Evolutionary conservation across 2,329 filamentous ascomycete genomes (phyloP), one percentile per base, ranked within the genome.

Genomic region (Coccinonectria pachysandricola): DNA sequence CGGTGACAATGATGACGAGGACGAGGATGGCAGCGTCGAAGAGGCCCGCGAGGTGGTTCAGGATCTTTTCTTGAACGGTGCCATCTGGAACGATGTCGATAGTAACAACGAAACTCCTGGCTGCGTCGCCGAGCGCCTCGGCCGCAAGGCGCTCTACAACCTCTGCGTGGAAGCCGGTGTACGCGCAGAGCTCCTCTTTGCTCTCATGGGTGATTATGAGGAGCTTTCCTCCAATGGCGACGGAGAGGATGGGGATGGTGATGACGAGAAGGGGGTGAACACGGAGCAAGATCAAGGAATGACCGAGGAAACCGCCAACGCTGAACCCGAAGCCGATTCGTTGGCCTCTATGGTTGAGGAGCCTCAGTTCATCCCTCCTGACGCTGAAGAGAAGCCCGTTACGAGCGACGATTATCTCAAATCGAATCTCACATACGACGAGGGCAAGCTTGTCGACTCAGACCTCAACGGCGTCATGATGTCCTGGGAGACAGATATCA

Each of bases 81-180:
- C 85, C 8, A 95, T 96, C 42, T 98, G 91, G 91, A 98, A 98
- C 59, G 87, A 95, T 52, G 64, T 96, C 30, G 85, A 96, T 53
- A 59, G 65, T 40, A 79, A 83, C 42, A 71, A 85, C 44, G 88
- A 96, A 64, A 96, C 91, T 3, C 86, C 91, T 0, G 91, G 86
- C 6, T 96, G 88, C 52, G 62, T 95, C 21, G 91, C 91, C 7
- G 64, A 67, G 31, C 61, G 74, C 14, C 51, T 95, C 13, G 79
- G 80, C 0, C 62, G 82, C 43, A 65, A 57, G 28, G 68, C 73
- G 25, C 58, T 95, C 18, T 96, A 98, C 50, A 71, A 79, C 20
- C 55, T 86, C 31, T 83, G 88, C 50, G 81, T 96, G 6, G 82
- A 88, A 49, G 88, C 88, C 3, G 91, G 91, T 10, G 83, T 94